These are phyloP conservation scores for Larix kaempferi DNA, from an alignment of 75 land plant genomes.

Conservation along the genomic window DNA sequence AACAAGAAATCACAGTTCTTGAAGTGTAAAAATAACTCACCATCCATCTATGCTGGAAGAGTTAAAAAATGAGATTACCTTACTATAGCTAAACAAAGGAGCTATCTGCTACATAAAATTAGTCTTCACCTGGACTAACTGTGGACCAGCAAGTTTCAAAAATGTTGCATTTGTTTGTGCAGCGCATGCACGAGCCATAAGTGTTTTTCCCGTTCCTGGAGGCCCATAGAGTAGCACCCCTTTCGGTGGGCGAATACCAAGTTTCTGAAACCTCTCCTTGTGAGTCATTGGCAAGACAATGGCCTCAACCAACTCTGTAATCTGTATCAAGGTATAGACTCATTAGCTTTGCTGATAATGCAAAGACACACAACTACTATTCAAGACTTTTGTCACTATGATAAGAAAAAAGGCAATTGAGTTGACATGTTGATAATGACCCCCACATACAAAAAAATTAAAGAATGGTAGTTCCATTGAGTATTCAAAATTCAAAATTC, in stretches of 20 bases:
- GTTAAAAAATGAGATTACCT: not conserved
- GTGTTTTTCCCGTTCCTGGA: constrained; percentile 98
- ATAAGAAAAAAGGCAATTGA: not conserved
- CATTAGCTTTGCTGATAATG: not conserved
- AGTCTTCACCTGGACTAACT: constrained; percentile 83
- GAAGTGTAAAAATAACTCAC: not conserved
- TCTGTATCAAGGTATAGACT: constrained; percentile 33
- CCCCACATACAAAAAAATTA: no score
- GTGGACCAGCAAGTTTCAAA: constrained; percentile 95
- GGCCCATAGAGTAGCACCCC: constrained; percentile 99
- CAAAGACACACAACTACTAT: not conserved
- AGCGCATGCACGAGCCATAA: constrained; percentile 99
- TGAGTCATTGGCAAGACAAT: constrained; percentile 99
- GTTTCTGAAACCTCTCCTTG: constrained; percentile 88
- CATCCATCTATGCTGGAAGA: not conserved
- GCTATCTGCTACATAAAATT: not conserved
- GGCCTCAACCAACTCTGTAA: constrained; percentile 98
- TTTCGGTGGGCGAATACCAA: constrained; percentile 95
- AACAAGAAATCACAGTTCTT: not conserved
- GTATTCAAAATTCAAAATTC: no score
- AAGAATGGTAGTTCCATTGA: no score
- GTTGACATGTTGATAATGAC: not conserved
- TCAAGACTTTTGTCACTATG: not conserved
- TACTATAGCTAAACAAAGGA: not conserved
- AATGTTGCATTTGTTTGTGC: constrained; percentile 99